Evolutionary conservation across 1,139 yeast species (phyloP), one percentile per base, ranked within the genome.

Genomic region (Kazachstania sp.): DNA sequence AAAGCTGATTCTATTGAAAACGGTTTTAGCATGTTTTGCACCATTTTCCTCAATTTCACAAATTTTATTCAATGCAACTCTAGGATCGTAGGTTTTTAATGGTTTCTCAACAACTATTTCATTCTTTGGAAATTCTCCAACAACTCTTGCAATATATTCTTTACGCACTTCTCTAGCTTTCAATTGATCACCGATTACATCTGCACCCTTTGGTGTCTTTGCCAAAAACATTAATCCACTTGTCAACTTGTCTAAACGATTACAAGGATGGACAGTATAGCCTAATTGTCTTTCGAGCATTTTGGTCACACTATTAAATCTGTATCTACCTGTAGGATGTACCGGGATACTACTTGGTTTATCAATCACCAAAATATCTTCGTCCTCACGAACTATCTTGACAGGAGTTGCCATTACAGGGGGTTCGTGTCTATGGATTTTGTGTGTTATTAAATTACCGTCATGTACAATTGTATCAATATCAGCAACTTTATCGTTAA

Each of bases 311-410:
- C 95, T 80, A 63, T 92, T 92, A 67, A 79, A 87, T 50, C 95
- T 71, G 68, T 83, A 92, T 49, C 97, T 71, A 0, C 98, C 99
- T 0, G 97, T 85, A 1, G 99, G 98, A 64, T 92, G 98, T 1
- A 85, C 97, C 0, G 99, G 97, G 4, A 94, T 78, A 0, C 98
- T 97, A 3, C 95, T 78, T 0, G 99, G 99, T 57, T 92, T 92
- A 64, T 92, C 95, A 31, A 94, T 84, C 1, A 86, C 96, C 7
- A 92, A 73, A 31, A 88, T 67, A 45, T 85, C 78, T 15, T 85
- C 92, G 62, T 87, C 84, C 60, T 88, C 88, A 60, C 74, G 79
- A 0, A 92, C 88, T 37, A 87, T 82, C 49, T 75, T 76, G 39
- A 92, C 82, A 0, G 78, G 78, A 43, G 78, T 71, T 0, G 90